phyloP scores from a whole-genome alignment of 345 rosid species.

The Eucalyptus marginata region DNA sequence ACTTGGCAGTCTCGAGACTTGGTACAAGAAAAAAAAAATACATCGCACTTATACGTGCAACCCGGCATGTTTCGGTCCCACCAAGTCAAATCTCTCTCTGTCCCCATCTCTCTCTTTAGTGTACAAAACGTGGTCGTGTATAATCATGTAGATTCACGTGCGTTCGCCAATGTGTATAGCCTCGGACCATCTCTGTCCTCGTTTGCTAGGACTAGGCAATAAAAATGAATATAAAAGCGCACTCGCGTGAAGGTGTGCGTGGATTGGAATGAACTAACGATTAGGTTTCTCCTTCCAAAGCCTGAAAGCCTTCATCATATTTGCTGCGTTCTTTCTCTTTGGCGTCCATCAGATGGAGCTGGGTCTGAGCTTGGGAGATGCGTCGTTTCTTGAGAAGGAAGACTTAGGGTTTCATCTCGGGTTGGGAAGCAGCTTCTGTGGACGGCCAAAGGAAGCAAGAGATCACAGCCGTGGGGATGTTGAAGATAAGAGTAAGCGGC shows the following conservation, averaged over 20 bases:
- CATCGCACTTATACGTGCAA: neutral
- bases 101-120: neutral
- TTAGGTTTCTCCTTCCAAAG: neutral
- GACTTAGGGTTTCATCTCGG: neutral
- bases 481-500: neutral
- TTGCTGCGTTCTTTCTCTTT: neutral
- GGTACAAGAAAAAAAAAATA: neutral
- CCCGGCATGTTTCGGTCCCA: neutral
- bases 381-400: neutral
- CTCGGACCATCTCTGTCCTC: slow-evolving; percentile 4
- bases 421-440: neutral
- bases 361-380: neutral
- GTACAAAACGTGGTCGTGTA: neutral
- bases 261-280: neutral
- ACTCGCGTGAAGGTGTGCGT: neutral
- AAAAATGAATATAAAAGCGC: neutral
- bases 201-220: neutral
- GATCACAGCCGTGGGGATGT: neutral
- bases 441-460: neutral
- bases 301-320: neutral
- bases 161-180: slow-evolving; percentile 13
- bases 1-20: neutral
- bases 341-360: neutral
- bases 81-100: neutral
- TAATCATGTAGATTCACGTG: slow-evolving; percentile 19